phyloP scores from a whole-genome alignment of 441 rosid species.

The Adansonia madagascariensis region DNA sequence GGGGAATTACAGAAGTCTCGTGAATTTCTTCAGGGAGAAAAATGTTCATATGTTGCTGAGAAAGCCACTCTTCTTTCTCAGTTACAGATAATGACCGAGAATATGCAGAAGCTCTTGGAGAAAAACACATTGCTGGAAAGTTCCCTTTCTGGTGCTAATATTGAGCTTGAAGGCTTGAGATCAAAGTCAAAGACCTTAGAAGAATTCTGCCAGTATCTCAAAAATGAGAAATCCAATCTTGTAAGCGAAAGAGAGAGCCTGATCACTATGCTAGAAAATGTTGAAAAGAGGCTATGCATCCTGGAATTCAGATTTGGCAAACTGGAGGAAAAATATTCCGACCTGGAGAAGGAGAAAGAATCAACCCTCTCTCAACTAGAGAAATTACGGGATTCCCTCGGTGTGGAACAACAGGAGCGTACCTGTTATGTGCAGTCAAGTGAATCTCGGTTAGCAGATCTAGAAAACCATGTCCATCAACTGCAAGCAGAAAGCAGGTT shows the following conservation, averaged over 20 bases:
- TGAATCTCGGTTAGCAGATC: conserved; percentile 64
- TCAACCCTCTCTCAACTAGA: conserved; percentile 53
- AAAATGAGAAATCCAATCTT: conserved; percentile 58
- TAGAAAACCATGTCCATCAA: conserved; percentile 67
- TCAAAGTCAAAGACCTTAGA: conserved; percentile 65
- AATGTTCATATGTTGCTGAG: conserved; percentile 50
- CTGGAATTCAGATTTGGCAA: conserved; percentile 68
- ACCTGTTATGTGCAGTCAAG: conserved; percentile 54
- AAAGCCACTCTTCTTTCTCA: conserved; percentile 79
- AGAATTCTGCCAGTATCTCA: conserved; percentile 61
- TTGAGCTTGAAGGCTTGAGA: conserved; percentile 66
- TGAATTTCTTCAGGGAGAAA: conserved; percentile 66
- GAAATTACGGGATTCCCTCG: conserved; percentile 62
- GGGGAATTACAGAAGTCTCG: conserved; percentile 58
- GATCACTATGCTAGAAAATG: conserved; percentile 49
- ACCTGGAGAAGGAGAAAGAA: conserved; percentile 55
- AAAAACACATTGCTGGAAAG: conserved; percentile 55
- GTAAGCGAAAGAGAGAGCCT: conserved; percentile 54
- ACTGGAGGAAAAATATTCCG: conserved; percentile 52
- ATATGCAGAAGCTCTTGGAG: conserved; percentile 69
- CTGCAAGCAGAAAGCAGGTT: conserved; percentile 73
- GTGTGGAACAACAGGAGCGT: conserved; percentile 66
- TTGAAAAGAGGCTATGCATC: conserved; percentile 60
- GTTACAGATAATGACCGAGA: conserved; percentile 68
- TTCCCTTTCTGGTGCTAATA: conserved; percentile 58